Percentiles rank a stretch among this genome's conserved stretches.
These are phyloP conservation scores for Yarrowia sp. DNA, from an alignment of 805 yeast species.

Conservation along the genomic window DNA sequence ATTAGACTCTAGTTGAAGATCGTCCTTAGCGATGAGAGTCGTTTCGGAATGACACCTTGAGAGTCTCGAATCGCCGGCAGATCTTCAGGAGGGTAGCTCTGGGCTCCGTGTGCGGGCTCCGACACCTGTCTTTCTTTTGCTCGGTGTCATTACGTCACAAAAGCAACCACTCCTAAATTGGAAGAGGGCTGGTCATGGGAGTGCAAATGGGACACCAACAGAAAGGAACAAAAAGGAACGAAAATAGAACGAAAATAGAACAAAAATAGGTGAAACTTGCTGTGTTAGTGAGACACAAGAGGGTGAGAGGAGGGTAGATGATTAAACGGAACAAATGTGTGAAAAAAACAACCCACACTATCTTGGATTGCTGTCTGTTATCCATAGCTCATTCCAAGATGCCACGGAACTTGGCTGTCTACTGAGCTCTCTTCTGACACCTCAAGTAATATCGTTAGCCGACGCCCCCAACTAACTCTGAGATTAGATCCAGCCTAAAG, in stretches of 20 bases:
- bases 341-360: too few species aligned
- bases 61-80: background rate
- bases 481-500: background rate
- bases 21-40: too few species aligned
- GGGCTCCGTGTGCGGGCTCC: too few species aligned
- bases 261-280: slow-evolving; percentile 3
- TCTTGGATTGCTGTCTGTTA: too few species aligned
- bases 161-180: background rate
- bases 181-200: slow-evolving; percentile 13
- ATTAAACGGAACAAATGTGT: too few species aligned
- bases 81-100: background rate
- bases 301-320: too few species aligned
- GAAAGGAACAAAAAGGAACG: too few species aligned
- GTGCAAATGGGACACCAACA: too few species aligned
- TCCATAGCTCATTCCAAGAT: background rate
- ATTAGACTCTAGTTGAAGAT: background rate
- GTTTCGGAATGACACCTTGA: too few species aligned
- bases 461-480: too few species aligned
- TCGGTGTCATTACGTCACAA: background rate
- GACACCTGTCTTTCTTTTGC: too few species aligned
- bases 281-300: background rate
- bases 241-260: background rate
- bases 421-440: background rate
- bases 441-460: too few species aligned
- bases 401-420: slow-evolving; percentile 1